Evolutionary conservation across 805 yeast species (phyloP), one percentile per base, ranked within the genome.

Genomic region (Cyberlindnera americana): DNA sequence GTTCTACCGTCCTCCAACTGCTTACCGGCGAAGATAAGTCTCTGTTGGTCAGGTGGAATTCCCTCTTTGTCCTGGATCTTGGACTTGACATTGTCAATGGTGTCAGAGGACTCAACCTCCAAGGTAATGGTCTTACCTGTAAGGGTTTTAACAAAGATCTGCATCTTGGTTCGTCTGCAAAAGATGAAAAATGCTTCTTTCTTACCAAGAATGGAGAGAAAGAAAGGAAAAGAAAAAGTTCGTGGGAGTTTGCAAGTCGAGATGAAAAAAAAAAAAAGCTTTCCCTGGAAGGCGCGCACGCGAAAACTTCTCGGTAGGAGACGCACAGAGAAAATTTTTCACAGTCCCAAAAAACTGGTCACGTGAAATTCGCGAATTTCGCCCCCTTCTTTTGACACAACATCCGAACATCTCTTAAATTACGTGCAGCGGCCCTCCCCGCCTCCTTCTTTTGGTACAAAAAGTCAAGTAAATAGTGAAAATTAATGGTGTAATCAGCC

Each of bases 101-200:
- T 88, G 78, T 90, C 97, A 46, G 96, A 87, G 50, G 97, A 88
- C 76, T 90, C 96, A 56, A 89, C 97, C 77, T 90, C 97, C 56
- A 90, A 81, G 67, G 97, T 90, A 77, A 93, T 91, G 67, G 98
- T 83, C 88, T 91, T 91, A 78, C 98, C 98, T 62, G 98, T 90
- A 70, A 93, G 82, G 77, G 99, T 91, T 78, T 91, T 93, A 75
- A 93, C 98, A 77, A 93, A 93, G 78, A 91, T 90, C 79, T 86
- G 95, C 95, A 85, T 84, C 66, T 62, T 66, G 72, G 68, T 52
- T 69, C 65, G 76, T 70, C 76, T 66, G 75, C 76, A 70, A 65
- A 39, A 28, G 35, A 30, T 50, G 41, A 32, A 31, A 52, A 42
- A 39, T 49, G 52, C 48, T 50, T 53, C 58, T 53, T 53, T 61